Evolutionary conservation across 176 grass and related monocot genomes (phyloP), one percentile per base, ranked within the genome.

Genomic region (Canna indica): DNA sequence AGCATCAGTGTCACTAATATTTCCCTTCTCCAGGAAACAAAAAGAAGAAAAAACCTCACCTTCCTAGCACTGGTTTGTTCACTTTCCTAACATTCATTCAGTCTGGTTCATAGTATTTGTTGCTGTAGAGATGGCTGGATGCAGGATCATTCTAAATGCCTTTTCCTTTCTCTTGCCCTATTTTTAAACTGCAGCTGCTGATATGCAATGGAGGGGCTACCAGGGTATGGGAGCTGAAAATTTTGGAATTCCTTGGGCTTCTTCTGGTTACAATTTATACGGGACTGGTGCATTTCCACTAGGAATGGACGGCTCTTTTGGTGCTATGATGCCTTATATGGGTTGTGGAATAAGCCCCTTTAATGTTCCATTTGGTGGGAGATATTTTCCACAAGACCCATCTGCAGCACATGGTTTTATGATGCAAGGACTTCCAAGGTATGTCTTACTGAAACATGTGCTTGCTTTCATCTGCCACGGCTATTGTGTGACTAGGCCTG

Each of bases 341-440:
- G 80, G 86, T 79, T 88, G 85, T 78, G 75, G 82, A 76, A 86
- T 86, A 42, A 86, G 70, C 36, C 86, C 89, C 63, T 96, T 89
- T 47, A 84, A 87, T 26, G 74, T 73, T 64, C 84, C 86, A 69
- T 90, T 90, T 70, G 69, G 76, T 74, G 88, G 76, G 27, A 82
- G 71, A 35, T 79, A 90, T 35, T 73, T 89, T 33, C 86, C 81
- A 22, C 95, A 86, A 59, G 95, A 99, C 86, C 90, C 84, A 73
- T 99, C 94, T 85, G 82, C 90, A 77, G 76, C 82, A 20, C 95
- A 80, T 42, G 76, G 62, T 81, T 88, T 85, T 77, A 90, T 99
- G 90, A 90, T 99, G 84, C 90, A 84, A 67, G 62, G 60, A 80
- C 73, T 87, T 80, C 90, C 84, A 75, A 99, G 95, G 95, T 99